Evolutionary conservation across 768 basidiomycete genomes (phyloP).

Genomic region (Baorangia bicolor): DNA sequence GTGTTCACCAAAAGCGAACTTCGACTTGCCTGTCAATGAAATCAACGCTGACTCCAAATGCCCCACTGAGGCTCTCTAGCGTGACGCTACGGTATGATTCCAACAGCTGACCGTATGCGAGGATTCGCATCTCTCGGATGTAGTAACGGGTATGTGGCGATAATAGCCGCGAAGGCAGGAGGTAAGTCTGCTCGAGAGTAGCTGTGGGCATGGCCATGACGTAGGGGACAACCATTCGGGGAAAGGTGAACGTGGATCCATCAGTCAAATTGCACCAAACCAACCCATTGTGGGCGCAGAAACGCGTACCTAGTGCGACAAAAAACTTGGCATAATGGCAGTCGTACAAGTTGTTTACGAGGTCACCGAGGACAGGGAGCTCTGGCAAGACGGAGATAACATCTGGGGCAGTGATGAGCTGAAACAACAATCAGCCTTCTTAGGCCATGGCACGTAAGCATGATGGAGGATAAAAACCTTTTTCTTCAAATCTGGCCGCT

Average conservation of each 20-base stretch:
- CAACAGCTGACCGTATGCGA: slow-evolving; percentile 89
- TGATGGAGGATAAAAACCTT: slow-evolving; percentile 49
- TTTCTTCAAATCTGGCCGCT: slow-evolving; percentile 86
- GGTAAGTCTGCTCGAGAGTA: slow-evolving; percentile 82
- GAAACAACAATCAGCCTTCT: slow-evolving; percentile 5
- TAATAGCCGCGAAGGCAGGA: slow-evolving; percentile 85
- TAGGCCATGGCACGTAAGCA: not conserved
- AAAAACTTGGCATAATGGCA: slow-evolving; percentile 97
- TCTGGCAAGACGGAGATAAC: slow-evolving; percentile 83
- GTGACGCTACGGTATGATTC: slow-evolving; percentile 90
- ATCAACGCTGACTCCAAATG: slow-evolving; percentile 86
- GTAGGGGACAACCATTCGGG: not conserved
- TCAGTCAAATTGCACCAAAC: slow-evolving; percentile 4
- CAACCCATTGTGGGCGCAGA: not conserved
- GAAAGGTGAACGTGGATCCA: not conserved
- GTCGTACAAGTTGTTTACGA: slow-evolving; percentile 85
- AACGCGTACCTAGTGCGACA: slow-evolving; percentile 67
- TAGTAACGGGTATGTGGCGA: slow-evolving; percentile 87
- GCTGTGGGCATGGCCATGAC: slow-evolving; percentile 44
- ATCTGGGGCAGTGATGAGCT: slow-evolving; percentile 87
- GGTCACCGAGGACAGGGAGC: slow-evolving; percentile 76
- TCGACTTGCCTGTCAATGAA: slow-evolving; percentile 80
- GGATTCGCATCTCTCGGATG: slow-evolving; percentile 93
- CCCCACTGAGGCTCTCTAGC: slow-evolving; percentile 76
- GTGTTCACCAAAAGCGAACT: not conserved